Conservation (phyloP, 2,329 filamentous ascomycete species). For the Xylariaceae sp. region DNA sequence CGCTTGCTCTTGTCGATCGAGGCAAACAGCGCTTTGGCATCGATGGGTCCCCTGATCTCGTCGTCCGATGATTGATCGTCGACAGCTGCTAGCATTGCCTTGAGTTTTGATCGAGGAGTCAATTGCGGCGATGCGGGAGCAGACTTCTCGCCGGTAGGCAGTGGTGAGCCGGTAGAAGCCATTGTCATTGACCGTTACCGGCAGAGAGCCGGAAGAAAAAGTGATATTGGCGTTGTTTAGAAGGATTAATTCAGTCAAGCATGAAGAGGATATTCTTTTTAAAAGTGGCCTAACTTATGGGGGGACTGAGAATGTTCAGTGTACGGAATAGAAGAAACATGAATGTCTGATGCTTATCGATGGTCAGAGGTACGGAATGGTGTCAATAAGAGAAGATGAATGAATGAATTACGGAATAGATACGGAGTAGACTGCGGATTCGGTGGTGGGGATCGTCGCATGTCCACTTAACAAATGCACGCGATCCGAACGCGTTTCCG, state of each 20-base stretch:
- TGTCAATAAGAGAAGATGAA: neutral
- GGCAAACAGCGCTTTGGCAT: conserved; percentile 26
- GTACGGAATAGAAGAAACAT: neutral
- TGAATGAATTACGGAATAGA: neutral
- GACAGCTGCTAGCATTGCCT: conserved; percentile 47
- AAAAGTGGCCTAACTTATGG: neutral
- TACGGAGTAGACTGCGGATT: neutral
- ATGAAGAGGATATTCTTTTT: conserved; percentile 23
- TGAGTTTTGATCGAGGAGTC: conserved; percentile 52
- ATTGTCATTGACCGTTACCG: conserved; percentile 33
- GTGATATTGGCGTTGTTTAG: neutral
- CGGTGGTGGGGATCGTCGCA: conserved; percentile 6
- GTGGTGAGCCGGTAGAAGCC: conserved; percentile 45
- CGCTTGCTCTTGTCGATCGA: conserved; percentile 19
- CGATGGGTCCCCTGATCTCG: conserved; percentile 26
- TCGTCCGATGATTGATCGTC: conserved; percentile 44
- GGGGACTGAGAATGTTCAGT: neutral
- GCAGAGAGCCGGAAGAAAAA: conserved; percentile 4
- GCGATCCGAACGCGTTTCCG: conserved; percentile 14
- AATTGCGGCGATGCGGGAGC: conserved; percentile 41
- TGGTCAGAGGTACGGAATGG: neutral
- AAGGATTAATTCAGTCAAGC: conserved; percentile 12
- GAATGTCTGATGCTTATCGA: neutral
- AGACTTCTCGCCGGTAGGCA: conserved; percentile 39
- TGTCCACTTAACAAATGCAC: conserved; percentile 5